Evolutionary conservation across 306 rosid genomes (phyloP).

Genomic region (Dicorynia guianensis): DNA sequence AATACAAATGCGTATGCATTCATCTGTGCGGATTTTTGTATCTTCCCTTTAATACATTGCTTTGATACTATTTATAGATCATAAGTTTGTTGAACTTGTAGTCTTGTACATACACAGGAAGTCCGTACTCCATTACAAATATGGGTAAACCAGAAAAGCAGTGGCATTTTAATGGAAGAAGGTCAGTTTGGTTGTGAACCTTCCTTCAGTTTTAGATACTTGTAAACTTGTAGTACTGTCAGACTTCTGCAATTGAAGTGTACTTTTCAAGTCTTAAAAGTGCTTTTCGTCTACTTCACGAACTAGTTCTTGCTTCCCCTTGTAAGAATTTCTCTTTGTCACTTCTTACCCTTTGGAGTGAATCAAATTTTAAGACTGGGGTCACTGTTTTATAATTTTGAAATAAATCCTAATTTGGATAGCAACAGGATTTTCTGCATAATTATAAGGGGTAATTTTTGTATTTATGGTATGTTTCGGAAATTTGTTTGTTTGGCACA

Average conservation of each 20-base stretch:
- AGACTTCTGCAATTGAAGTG: conserved; percentile 17
- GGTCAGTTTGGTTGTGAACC: conserved; percentile 65
- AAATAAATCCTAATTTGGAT: too few species aligned
- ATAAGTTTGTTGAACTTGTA: conserved; percentile 34
- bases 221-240: conserved; percentile 17
- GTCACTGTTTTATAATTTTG: too few species aligned
- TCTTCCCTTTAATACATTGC: not conserved
- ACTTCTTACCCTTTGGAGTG: not conserved
- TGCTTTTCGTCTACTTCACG: not conserved
- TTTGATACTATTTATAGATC: conserved; percentile 18
- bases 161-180: conserved; percentile 61
- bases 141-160: conserved; percentile 90
- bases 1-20: not conserved
- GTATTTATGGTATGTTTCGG: too few species aligned
- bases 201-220: conserved; percentile 29
- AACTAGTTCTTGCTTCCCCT: not conserved
- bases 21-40: not conserved
- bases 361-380: too few species aligned
- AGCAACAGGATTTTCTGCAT: too few species aligned
- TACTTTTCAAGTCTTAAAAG: not conserved
- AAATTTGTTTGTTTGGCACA: too few species aligned
- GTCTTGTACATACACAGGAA: conserved; percentile 62
- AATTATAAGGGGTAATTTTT: too few species aligned
- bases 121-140: conserved; percentile 87
- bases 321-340: too few species aligned